These are phyloP conservation scores for Capsella bursapastoris DNA, from an alignment of 345 rosid species.

Conservation along the genomic window DNA sequence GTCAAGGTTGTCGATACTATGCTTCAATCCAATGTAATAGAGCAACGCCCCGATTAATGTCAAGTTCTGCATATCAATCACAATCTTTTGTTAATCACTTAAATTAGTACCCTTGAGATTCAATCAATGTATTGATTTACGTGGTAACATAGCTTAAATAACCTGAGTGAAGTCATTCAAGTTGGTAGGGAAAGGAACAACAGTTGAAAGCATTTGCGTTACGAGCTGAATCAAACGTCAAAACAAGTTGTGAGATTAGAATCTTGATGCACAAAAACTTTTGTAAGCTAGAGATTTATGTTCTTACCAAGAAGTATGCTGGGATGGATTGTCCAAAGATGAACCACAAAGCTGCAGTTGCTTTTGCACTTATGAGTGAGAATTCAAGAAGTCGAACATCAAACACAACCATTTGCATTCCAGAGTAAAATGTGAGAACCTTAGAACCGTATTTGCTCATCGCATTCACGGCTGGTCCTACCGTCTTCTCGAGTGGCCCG, in stretches of 20 bases:
- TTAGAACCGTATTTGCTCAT: slow-evolving; percentile 41
- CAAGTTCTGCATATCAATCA: slow-evolving; percentile 34
- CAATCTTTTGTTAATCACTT: neutral
- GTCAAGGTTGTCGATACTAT: slow-evolving; percentile 31
- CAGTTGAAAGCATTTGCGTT: slow-evolving; percentile 39
- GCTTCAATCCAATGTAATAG: slow-evolving; percentile 43
- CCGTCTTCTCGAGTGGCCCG: slow-evolving; percentile 38
- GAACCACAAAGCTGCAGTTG: slow-evolving; percentile 44
- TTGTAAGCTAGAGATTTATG: neutral
- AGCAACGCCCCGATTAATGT: slow-evolving; percentile 44
- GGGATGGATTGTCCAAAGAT: slow-evolving; percentile 45
- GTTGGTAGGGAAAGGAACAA: slow-evolving; percentile 43
- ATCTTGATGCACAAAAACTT: neutral
- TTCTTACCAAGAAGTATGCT: slow-evolving; percentile 44
- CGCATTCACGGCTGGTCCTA: slow-evolving; percentile 40
- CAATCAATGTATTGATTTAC: slow-evolving; percentile 4
- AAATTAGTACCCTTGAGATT: neutral
- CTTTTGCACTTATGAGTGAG: slow-evolving; percentile 39
- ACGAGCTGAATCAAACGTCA: slow-evolving; percentile 34
- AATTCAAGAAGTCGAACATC: slow-evolving; percentile 40
- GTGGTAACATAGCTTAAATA: slow-evolving; percentile 13
- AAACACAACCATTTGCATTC: slow-evolving; percentile 45
- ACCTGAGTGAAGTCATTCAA: slow-evolving; percentile 47
- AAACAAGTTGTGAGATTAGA: slow-evolving; percentile 16
- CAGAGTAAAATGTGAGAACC: slow-evolving; percentile 40